Evolutionary conservation across 805 yeast genomes (phyloP).

Genomic region (Wickerhamiella occidentalis): DNA sequence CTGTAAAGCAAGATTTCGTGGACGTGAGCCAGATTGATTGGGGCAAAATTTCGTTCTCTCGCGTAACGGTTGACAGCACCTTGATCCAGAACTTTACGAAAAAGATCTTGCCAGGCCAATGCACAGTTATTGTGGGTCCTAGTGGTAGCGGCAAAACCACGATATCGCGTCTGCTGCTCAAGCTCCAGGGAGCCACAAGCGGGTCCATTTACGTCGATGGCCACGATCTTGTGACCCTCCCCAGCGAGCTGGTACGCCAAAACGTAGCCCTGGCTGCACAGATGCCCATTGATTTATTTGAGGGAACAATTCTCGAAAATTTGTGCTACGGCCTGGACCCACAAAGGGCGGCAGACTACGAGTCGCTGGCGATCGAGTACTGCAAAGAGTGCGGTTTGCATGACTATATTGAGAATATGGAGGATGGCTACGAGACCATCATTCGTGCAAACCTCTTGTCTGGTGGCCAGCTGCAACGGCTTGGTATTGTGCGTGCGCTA

Average conservation of each 20-base stretch:
- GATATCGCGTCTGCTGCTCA: conserved; percentile 41
- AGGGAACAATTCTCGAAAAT: conserved; percentile 63
- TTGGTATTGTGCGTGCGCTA: conserved; percentile 74
- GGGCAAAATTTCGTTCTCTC: conserved; percentile 12
- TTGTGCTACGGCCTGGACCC: conserved; percentile 26
- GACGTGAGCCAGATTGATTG: conserved; percentile 9
- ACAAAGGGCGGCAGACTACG: background rate
- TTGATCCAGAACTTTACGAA: conserved; percentile 37
- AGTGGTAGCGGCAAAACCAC: conserved; percentile 94
- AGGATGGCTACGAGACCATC: conserved; percentile 46
- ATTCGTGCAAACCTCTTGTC: conserved; percentile 48
- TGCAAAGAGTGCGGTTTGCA: conserved; percentile 40
- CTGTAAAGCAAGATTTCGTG: background rate
- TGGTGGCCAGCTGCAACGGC: conserved; percentile 83
- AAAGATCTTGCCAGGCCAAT: conserved; percentile 35
- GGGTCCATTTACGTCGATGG: conserved; percentile 38
- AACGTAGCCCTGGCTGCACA: conserved; percentile 65
- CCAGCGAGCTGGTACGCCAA: conserved; percentile 38
- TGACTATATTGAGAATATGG: conserved; percentile 39
- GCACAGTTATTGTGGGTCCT: conserved; percentile 63
- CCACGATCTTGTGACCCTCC: conserved; percentile 36
- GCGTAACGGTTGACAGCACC: conserved; percentile 15
- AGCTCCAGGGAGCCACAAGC: conserved; percentile 36
- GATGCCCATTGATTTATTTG: conserved; percentile 48
- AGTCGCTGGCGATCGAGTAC: conserved; percentile 18